Conservation (phyloP, 192 early-diverging fungal species). For the Allomyces macrogynus region DNA sequence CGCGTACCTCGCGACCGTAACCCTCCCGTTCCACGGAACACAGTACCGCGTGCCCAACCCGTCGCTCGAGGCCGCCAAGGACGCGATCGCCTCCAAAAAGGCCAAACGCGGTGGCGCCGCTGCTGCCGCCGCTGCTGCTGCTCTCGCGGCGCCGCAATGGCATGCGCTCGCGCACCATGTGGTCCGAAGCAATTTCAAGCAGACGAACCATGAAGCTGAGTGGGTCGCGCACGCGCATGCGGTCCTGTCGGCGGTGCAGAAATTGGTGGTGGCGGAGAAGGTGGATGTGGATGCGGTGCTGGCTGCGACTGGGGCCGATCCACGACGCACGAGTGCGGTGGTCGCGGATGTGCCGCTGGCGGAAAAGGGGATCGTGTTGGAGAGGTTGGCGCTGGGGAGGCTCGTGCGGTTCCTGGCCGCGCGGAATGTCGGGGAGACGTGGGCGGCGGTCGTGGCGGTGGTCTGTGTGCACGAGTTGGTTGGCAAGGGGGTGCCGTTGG, state of each 20-base stretch:
- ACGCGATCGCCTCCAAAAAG: neutral
- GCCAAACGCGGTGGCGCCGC: too few species aligned
- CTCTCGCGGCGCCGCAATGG: neutral
- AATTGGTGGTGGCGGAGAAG: too few species aligned
- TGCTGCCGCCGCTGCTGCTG: neutral
- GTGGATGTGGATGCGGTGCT: too few species aligned
- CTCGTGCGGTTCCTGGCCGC: neutral
- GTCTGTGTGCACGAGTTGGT: neutral
- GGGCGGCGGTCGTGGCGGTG: neutral
- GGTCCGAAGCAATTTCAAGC: neutral
- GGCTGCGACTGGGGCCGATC: too few species aligned
- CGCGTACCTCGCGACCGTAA: neutral
- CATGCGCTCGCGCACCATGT: neutral
- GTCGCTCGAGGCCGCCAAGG: neutral
- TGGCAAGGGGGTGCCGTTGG: too few species aligned
- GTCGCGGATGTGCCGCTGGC: too few species aligned
- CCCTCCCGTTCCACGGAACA: neutral
- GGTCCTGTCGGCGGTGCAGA: too few species aligned
- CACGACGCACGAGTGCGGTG: too few species aligned
- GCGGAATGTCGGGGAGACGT: neutral
- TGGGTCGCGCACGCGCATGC: neutral
- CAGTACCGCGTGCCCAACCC: neutral
- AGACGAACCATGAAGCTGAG: neutral
- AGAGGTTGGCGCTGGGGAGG: neutral
- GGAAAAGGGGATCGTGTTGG: neutral